Evolutionary conservation across 78 protist species (phyloP).

Genomic region (Dictyostelium citrinum): DNA sequence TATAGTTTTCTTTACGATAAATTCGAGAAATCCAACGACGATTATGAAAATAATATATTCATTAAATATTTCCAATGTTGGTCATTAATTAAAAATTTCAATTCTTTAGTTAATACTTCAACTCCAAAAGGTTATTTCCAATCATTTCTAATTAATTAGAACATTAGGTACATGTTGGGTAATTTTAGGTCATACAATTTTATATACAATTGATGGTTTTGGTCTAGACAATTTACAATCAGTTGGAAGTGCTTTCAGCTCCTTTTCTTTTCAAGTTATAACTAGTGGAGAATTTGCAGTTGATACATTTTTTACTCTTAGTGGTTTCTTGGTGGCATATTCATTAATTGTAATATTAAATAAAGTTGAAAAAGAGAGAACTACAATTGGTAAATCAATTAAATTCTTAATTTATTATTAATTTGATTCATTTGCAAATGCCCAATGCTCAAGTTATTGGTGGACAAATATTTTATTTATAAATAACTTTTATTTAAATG

Average conservation of each 20-base stretch:
- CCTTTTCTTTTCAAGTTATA: constrained; percentile 20
- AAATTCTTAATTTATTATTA: constrained; percentile 13
- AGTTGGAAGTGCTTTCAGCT: background rate
- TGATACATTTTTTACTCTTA: constrained; percentile 30
- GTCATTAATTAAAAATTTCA: constrained; percentile 27
- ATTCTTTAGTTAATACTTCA: background rate
- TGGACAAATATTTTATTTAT: constrained; percentile 34
- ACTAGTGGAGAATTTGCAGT: constrained; percentile 57
- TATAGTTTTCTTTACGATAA: background rate
- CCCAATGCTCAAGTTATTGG: background rate
- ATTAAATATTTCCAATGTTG: background rate
- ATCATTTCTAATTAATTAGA: constrained; percentile 13
- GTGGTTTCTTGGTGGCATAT: constrained; percentile 25
- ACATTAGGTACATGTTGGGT: constrained; percentile 25
- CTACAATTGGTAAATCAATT: background rate
- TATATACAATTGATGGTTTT: background rate
- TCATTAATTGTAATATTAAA: background rate
- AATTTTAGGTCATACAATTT: constrained; percentile 23
- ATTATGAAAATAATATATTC: background rate
- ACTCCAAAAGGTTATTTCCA: constrained; percentile 2
- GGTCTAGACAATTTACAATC: constrained; percentile 13
- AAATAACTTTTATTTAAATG: background rate
- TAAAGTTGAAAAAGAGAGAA: background rate
- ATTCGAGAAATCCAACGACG: background rate
- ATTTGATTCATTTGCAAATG: background rate